Evolutionary conservation across 1,284 basidiomycete species (phyloP).

Genomic region (Sparassis latifolia): DNA sequence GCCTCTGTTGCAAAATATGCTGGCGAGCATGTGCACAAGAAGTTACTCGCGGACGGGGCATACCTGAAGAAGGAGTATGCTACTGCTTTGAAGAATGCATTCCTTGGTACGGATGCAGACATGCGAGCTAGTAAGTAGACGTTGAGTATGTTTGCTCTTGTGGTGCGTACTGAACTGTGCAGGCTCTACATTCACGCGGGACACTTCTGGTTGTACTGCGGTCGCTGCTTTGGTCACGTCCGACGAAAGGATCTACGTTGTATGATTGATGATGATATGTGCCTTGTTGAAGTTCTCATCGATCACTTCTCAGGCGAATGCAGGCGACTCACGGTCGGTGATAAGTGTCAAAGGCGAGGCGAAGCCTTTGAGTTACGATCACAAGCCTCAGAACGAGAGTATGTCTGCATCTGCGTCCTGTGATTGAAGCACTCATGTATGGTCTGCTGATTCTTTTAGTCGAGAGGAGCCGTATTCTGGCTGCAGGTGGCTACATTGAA

Average conservation of each 20-base stretch:
- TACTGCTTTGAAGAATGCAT: slow-evolving; percentile 81
- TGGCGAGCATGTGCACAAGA: slow-evolving; percentile 83
- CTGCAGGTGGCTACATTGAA: slow-evolving; percentile 96
- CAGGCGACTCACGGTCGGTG: slow-evolving; percentile 95
- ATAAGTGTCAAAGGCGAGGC: slow-evolving; percentile 81
- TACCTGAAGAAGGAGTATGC: slow-evolving; percentile 72
- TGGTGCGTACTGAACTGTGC: slow-evolving; percentile 6
- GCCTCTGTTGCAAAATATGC: slow-evolving; percentile 87
- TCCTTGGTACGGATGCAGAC: slow-evolving; percentile 94
- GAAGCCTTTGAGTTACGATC: slow-evolving; percentile 88
- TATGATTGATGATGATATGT: slow-evolving; percentile 32
- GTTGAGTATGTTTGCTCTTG: neutral
- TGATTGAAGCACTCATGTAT: neutral
- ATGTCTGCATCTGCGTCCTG: slow-evolving; percentile 20
- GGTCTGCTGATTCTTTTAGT: slow-evolving; percentile 32
- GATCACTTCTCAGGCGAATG: slow-evolving; percentile 73
- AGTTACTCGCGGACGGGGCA: slow-evolving; percentile 66
- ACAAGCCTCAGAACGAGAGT: slow-evolving; percentile 91
- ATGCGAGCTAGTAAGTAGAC: slow-evolving; percentile 68
- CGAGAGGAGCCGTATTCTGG: slow-evolving; percentile 84
- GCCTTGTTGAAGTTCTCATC: neutral
- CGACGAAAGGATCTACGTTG: slow-evolving; percentile 76
- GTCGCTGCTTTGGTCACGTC: slow-evolving; percentile 82
- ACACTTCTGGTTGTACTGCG: slow-evolving; percentile 96
- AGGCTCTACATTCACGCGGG: slow-evolving; percentile 85